phyloP scores from a whole-genome alignment of 352 stramenopile species.

The Stephanocyclus meneghinianus region DNA sequence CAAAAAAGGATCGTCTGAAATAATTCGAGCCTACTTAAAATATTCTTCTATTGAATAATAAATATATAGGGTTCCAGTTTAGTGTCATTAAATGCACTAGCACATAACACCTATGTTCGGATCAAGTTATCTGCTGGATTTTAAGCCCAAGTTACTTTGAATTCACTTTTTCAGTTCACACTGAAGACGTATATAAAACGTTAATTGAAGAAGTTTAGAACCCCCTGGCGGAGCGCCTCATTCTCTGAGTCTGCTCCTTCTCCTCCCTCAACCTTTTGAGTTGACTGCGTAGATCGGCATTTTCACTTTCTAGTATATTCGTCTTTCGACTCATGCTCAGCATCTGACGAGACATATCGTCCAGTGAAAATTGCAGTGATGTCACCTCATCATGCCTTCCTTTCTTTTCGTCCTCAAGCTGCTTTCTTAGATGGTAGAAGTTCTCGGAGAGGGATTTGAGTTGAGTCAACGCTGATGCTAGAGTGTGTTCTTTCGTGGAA shows the following conservation, averaged over 20 bases:
- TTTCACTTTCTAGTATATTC: constrained; percentile 33
- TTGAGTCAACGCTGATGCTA: constrained; percentile 20
- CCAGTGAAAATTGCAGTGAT: constrained; percentile 25
- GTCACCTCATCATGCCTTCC: constrained; percentile 29
- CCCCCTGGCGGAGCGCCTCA: constrained; percentile 27
- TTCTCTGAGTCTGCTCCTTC: constrained; percentile 4
- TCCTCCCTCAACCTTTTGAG: constrained; percentile 24
- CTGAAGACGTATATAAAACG: not conserved
- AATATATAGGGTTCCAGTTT: too few relatives aligned
- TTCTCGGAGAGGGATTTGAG: constrained; percentile 39
- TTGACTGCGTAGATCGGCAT: constrained; percentile 17
- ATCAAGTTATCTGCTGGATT: too few relatives aligned
- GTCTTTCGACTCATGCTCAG: constrained; percentile 19
- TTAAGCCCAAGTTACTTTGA: too few relatives aligned
- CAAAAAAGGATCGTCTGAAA: constrained; percentile 7
- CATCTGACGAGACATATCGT: constrained; percentile 36
- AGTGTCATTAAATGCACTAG: too few relatives aligned
- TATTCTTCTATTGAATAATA: not conserved
- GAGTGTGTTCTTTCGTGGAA: constrained; percentile 36
- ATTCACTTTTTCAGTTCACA: not conserved
- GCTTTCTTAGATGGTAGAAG: constrained; percentile 16
- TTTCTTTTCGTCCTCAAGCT: constrained; percentile 25
- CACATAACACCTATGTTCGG: too few relatives aligned
- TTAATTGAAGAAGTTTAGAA: not conserved
- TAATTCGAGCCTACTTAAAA: not conserved